Conservation (phyloP, 352 stramenopile species). For the Plasmopara halstedii region DNA sequence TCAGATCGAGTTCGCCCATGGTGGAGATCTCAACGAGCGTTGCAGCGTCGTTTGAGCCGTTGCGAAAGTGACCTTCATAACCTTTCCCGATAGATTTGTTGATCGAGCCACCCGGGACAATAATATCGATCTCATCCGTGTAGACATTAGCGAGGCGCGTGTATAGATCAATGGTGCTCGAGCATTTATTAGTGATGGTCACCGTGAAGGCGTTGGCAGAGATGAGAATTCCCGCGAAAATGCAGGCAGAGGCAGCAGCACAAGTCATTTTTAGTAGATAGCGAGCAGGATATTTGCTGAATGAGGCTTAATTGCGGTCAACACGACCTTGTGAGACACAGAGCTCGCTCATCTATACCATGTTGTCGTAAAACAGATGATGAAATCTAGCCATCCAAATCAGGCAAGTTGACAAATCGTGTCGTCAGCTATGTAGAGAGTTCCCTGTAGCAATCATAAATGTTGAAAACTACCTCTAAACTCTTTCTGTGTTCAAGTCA, state of each 20-base stretch:
- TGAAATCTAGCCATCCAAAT: no score
- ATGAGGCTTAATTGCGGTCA: constrained; percentile 5
- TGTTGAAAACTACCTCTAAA: no score
- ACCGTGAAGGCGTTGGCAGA: constrained; percentile 34
- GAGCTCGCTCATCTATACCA: not conserved
- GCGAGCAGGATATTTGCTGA: constrained; percentile 16
- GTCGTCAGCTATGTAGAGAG: no score
- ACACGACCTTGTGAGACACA: not conserved
- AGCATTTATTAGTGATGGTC: constrained; percentile 58
- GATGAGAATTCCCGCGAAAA: constrained; percentile 16
- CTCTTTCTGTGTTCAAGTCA: no score
- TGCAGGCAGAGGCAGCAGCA: constrained; percentile 11
- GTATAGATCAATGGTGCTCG: constrained; percentile 44
- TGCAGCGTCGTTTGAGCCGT: constrained; percentile 44
- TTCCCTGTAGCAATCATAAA: no score
- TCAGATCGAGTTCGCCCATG: constrained; percentile 39
- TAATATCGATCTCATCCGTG: constrained; percentile 34
- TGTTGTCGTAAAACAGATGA: no score
- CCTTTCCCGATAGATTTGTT: constrained; percentile 41
- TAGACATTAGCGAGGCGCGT: constrained; percentile 42
- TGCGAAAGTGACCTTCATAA: constrained; percentile 63
- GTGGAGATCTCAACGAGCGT: constrained; percentile 65
- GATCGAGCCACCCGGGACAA: constrained; percentile 30
- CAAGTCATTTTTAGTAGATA: constrained; percentile 19
- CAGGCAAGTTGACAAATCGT: no score